Evolutionary conservation across 495 filamentous ascomycete species (phyloP), one percentile per base, ranked within the genome.

Genomic region (Corynascus novoguineensis): DNA sequence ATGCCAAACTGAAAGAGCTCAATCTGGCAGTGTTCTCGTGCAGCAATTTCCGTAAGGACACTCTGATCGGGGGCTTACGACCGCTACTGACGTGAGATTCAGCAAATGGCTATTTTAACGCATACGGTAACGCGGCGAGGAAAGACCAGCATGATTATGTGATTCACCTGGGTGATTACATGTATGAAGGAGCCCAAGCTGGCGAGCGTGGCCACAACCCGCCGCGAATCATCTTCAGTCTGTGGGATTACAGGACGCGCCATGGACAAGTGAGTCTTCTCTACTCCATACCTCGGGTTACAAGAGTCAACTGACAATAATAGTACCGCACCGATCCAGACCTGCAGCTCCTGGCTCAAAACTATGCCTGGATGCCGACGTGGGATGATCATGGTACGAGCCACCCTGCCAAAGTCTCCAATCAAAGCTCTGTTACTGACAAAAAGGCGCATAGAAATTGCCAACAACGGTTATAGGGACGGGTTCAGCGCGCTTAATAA

Each of bases 91-190:
- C 41, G 29, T 22, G n/a, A 8, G 27, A 11, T 14, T 3, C 45
- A 75, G 73, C 79, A 8, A 78, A 79, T 55, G 79, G 78, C 14
- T 83, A 77, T 60, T 83, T 83, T 64, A 84, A 83, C 60, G 81
- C 82, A 2, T 87, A 76, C 60, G 82, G 84, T 12, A 87, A 87
- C 59, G 71, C 81, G 12, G 84, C 75, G 8, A 75, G 84, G 21
- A 87, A 86, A 63, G 81, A 83, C 60, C 75, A 74, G 10, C 82
- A 86, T 2, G 82, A 87, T 62, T 86, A 81, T 67, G 81, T 86
- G 15, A 40, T 64, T 22, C 81, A 83, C 60, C 71, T 85, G n/a
- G 81, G 82, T 19, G 84, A 87, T 66, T 86, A 85, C 63, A 82
- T 86, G 61, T 85, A 86, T 65, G 82, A 87, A 60, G 81, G 80